Evolutionary conservation across 768 basidiomycete species (phyloP), one percentile per base, ranked within the genome.

Genomic region (Suillus brevipes): DNA sequence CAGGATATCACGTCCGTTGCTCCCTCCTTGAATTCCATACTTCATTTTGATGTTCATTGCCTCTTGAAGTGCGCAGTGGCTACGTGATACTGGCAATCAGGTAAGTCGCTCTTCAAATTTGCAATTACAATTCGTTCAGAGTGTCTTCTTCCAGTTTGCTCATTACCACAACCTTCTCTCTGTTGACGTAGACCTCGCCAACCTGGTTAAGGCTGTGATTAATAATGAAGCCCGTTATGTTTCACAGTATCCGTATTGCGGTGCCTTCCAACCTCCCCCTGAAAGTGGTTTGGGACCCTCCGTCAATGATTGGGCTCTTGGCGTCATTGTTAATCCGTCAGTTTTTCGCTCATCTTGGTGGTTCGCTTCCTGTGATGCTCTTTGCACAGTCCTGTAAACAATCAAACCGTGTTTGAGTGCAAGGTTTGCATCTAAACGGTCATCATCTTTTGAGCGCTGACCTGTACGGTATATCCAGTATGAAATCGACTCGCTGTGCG

Each of bases 21-120:
- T 23, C 53, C 20, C 49, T 23, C 65, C 16, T 43, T 61, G 59
- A 43, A 65, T 52, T 40, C 23, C n/a, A 52, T 28, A 38, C 62
- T 38, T 42, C 60, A 71, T 40, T 73, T 42, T 43, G 45, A 49
- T 49, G 4, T 64, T 47, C 57, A 40, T 8, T 61, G 18, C 58
- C 12, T 10, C 58, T 16, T 58, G 47, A 65, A 92, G 90, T 38
- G 91, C 91, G 3, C 91, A 92, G 71, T 93, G 91, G 91, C 81
- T 93, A 43, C 88, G 91, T 59, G 91, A 93, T 72, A 90, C 91
- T 25, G 89, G 86, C 31, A 93, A 92, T 72, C 90, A 91, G 77
- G 89, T 88, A 28, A 31, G 18, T 59, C 62, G 36, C 76, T 70
- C 38, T 37, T 4, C 16, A 34, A 42, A 28, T 6, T n/a, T 14